Evolutionary conservation across 371 early-diverging fungal species (phyloP), one percentile per base, ranked within the genome.

Genomic region (Capillidium rhysosporum): DNA sequence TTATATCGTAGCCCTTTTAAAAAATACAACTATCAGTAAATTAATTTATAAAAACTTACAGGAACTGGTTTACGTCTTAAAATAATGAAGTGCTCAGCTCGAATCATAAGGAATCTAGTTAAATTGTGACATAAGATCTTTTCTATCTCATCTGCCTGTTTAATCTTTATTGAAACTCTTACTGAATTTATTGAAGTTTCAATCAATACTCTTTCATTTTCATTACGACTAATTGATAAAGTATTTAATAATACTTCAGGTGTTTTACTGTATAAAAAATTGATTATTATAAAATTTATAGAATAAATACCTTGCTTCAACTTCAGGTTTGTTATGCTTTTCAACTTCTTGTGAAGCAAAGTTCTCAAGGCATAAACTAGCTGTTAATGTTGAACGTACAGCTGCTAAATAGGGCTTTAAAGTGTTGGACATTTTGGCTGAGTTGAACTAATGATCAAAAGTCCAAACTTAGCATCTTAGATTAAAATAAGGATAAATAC

Each of bases 91-190:
- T 72, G 86, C 61, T 97, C 97, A 8, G 97, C 97, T 52, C 97
- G 75, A 75, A 84, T 69, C 86, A 88, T 97, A 67, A 97, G 68
- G 73, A 97, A 97, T 48, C 95, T 77, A 28, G 94, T 82, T 60
- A 97, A 91, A 64, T 92, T 90, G 75, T 94, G 92, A 56, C 86
- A 84, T 57, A 97, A 61, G 48, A 97, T 88, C 46, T 83, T 74
- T 63, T 97, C 97, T 52, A 93, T 86, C 51, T 97, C 97, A 69
- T 97, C 95, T 1, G 93, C 92, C 69, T 94, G 94, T 68, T 97
- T 97, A 67, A 97, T 89, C 41, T 86, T 84, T 62, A 97, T 97
- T 61, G 81, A 81, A 57, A 97, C 68, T 48, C 97, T 89, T 55
- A 94, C 68, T 9, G 92, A 86, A 71, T 97, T 97, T 65, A 97